Conservation (phyloP, 331 rosid genomes). For the Rosa hybrid region DNA sequence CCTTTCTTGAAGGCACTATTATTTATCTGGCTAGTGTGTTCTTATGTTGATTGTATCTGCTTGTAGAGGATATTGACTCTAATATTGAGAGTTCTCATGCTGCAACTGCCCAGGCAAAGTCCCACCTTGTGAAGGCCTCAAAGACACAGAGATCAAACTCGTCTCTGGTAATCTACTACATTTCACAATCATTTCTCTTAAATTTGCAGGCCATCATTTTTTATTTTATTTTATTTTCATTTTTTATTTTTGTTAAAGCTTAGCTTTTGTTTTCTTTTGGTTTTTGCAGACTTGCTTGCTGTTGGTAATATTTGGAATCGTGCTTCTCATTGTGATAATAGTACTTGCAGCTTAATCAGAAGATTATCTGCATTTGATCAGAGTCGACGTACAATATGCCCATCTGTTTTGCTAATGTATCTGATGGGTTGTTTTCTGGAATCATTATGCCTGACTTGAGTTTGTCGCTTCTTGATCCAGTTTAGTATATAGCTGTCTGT, state of each 20-base stretch:
- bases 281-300: conserved; percentile 74
- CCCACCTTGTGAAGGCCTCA: conserved; percentile 86
- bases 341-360: conserved; percentile 74
- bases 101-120: conserved; percentile 78
- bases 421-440: conserved; percentile 25
- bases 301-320: conserved; percentile 91
- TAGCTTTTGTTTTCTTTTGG: not conserved
- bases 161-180: conserved; percentile 67
- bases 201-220: not conserved
- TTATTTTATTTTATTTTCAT: not conserved
- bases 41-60: conserved; percentile 29
- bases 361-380: conserved; percentile 20
- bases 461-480: conserved; percentile 23
- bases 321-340: conserved; percentile 82
- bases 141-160: conserved; percentile 95
- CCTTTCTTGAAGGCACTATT: not conserved
- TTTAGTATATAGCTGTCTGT: conserved; percentile 27
- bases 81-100: conserved; percentile 83
- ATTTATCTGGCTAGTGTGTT: conserved; percentile 19
- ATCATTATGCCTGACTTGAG: conserved; percentile 30
- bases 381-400: conserved; percentile 26
- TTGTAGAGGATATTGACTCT: conserved; percentile 87
- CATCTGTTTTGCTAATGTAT: conserved; percentile 24
- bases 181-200: not conserved
- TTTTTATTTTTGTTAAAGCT: not conserved